phyloP scores from a whole-genome alignment of 495 filamentous ascomycete species.

The Aspergillus avenaceus region DNA sequence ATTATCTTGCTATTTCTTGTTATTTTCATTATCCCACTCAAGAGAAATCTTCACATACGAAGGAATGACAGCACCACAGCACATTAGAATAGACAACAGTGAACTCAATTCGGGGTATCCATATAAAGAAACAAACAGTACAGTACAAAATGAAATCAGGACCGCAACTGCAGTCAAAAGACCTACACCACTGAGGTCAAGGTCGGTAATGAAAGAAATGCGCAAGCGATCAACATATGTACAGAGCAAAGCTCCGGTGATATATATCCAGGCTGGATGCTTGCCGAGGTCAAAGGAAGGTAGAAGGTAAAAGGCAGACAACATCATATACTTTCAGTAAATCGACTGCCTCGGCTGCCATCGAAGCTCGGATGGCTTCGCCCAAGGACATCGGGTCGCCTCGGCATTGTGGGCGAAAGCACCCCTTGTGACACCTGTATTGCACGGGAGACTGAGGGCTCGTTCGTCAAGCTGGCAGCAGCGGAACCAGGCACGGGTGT shows the following conservation, averaged over 20 bases:
- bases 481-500: slow-evolving; percentile 44
- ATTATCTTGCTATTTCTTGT: too few species aligned
- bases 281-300: not conserved
- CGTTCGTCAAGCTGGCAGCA: slow-evolving; percentile 22
- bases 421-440: slow-evolving; percentile 11
- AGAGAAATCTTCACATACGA: not conserved
- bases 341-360: slow-evolving; percentile 53
- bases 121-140: slow-evolving; percentile 5
- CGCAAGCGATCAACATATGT: slow-evolving; percentile 5
- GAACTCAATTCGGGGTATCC: slow-evolving; percentile 7
- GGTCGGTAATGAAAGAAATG: not conserved
- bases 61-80: not conserved
- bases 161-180: slow-evolving; percentile 3
- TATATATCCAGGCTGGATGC: slow-evolving; percentile 12
- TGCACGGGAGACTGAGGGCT: slow-evolving; percentile 8
- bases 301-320: not conserved
- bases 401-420: slow-evolving; percentile 18
- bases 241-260: not conserved
- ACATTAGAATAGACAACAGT: not conserved
- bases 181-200: too few species aligned
- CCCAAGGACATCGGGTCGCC: slow-evolving; percentile 43
- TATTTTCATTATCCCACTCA: too few species aligned
- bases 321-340: slow-evolving; percentile 44
- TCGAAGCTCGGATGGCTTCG: slow-evolving; percentile 51
- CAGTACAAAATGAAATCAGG: slow-evolving; percentile 4